Evolutionary conservation across 805 yeast genomes (phyloP).

Genomic region (Kodamaea laetipori): DNA sequence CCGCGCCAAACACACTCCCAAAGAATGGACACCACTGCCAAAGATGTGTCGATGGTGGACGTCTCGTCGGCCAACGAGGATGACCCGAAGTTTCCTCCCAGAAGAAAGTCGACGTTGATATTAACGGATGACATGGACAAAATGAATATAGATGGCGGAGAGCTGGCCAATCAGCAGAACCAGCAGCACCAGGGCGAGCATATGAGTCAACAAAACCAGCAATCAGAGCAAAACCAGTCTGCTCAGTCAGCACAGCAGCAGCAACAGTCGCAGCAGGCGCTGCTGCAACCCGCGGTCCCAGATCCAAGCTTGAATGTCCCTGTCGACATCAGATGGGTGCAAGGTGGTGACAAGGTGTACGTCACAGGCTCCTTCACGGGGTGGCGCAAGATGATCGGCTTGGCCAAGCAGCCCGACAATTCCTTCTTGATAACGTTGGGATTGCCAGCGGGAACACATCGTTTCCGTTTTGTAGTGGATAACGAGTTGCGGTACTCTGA

Average conservation of each 20-base stretch:
- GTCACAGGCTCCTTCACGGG: conserved; percentile 98
- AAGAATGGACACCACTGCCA: conserved; percentile 14
- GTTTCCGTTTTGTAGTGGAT: conserved; percentile 91
- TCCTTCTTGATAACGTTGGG: conserved; percentile 70
- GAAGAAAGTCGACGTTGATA: conserved; percentile 72
- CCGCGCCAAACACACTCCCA: not conserved
- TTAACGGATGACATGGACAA: conserved; percentile 67
- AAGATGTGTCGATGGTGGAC: conserved; percentile 47
- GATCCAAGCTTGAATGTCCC: conserved; percentile 44
- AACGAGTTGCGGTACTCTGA: conserved; percentile 89
- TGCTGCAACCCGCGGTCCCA: conserved; percentile 13
- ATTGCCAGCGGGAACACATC: conserved; percentile 86
- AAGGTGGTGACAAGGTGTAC: conserved; percentile 94
- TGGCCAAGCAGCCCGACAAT: conserved; percentile 56
- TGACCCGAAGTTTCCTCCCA: conserved; percentile 27
- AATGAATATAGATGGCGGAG: conserved; percentile 43
- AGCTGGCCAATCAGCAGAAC: conserved; percentile 23
- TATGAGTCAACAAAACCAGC: conserved; percentile 18
- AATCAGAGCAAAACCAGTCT: conserved; percentile 6
- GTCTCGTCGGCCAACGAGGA: conserved; percentile 34
- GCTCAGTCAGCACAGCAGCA: conserved; percentile 5
- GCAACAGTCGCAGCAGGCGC: conserved; percentile 14
- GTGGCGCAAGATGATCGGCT: conserved; percentile 96
- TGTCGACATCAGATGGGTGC: conserved; percentile 84
- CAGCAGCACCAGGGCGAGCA: conserved; percentile 17